Base-by-base conservation (phyloP, 768 basidiomycete genomes). In the Hypholoma fasciculare region DNA sequence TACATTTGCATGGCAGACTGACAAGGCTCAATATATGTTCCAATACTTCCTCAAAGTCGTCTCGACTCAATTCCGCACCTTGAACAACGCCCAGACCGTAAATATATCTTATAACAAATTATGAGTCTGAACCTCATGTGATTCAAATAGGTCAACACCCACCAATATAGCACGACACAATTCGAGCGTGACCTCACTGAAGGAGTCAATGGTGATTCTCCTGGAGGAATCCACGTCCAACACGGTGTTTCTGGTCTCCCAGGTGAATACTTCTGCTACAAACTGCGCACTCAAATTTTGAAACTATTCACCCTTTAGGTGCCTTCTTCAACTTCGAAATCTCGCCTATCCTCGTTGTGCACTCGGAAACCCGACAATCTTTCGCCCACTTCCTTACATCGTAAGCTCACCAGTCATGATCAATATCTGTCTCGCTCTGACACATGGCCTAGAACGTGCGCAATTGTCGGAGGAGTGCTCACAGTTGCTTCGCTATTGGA, bases 41-140 rank as follows among this genome's bases (percentile, higher is more conserved):
- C 94, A 98, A 69, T 96, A 98, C 74, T 98, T 98, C 86, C 81
- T 99, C 67, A 99, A 99, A 74, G 96, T 99, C 46, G 97, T 99
- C 40, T 94, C 94, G 7, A 99, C 96, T 2, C 89, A 90, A 69
- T 98, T 97, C 77, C 82, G 85, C 61, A 90, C 88, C n/a, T 77
- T 96, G 26, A 63, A 61, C 57, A 84, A 89, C 59, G 90, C 87
- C 30, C 82, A 88, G 64, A 70, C 75, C 9, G 90, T 90, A 68
- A 43, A 84, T 74, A n/a, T 47, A 54, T 52, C 19, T 20, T 48
- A 34, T 7, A 19, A 7, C 27, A 60, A 30, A 43, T 40, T 20
- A 12, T 12, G 19, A 19, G 12, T 39, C 19, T 16, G 16, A 20
- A 3, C 30, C 39, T 37, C 39, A 53, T 7, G 49, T 7, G 40